Base-by-base conservation (phyloP, 78 protist genomes). In the Dictyostelium capitatum region DNA sequence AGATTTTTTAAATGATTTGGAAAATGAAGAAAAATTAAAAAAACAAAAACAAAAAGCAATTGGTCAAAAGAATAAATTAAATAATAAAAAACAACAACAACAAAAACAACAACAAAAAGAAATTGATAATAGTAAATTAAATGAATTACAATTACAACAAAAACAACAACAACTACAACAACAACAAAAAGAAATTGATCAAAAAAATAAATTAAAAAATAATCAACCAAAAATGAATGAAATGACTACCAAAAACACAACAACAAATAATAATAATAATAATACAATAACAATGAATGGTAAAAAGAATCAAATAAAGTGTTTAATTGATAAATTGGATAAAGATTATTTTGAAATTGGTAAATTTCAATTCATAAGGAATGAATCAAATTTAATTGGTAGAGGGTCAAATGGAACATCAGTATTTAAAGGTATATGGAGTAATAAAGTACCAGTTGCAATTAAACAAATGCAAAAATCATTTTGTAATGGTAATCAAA, bases 341-440 rank as follows among this genome's bases (percentile, higher is more conserved):
- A 47, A 32, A 20, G 79, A 56, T 53, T 17, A 75, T 73, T 30
- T 47, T 19, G 20, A 43, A 77, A 81, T 85, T 85, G 92, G 92
- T 25, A 85, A 85, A 75, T 85, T 85, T 75, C 75, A 48, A 85
- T 85, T 85, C 10, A 85, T 48, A 17, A 73, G 83, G 30, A 75
- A 46, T 25, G 62, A 54, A 47, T 17, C 50, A 23, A 46, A 85
- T 59, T 62, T 85, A 2, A 43, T 85, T 4, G 92, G 92, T 1
- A 69, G 92, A 62, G 92, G 92, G 1, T 74, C 82, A 43, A 85
- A 85, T 85, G 92, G 92, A 9, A 85, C 92, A 77, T 48, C 62
- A 46, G 92, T 85, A 7, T 85, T 43, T 50, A 32, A 19, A 8
- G 92, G 92, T 23, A 10, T 85, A 10, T 85, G 92, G 92, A 85